Percentiles rank a stretch among this genome's conserved stretches.
Evolutionary conservation across 73 alveolate genomes (phyloP).

Genomic region (Paramecium bursaria): DNA sequence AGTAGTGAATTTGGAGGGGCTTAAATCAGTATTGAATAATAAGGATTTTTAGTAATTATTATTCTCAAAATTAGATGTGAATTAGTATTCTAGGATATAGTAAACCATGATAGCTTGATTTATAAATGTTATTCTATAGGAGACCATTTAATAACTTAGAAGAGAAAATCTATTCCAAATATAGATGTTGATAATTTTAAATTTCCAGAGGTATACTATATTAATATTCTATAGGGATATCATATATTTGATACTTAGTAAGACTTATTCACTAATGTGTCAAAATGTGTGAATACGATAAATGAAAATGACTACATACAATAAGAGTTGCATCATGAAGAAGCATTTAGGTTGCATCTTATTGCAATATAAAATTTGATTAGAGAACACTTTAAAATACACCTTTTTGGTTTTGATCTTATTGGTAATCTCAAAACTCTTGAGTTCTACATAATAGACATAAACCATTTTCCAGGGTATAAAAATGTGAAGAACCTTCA

Average conservation of each 20-base stretch:
- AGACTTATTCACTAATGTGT: slow-evolving; percentile 34
- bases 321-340: neutral
- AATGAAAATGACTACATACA: neutral
- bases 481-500: no score
- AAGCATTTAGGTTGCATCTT: neutral
- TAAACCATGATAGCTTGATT: slow-evolving; percentile 32
- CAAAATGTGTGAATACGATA: slow-evolving; percentile 6
- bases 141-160: neutral
- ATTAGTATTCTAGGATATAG: slow-evolving; percentile 7
- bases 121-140: slow-evolving; percentile 35
- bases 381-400: neutral
- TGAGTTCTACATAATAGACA: slow-evolving; percentile 15
- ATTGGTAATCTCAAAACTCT: neutral
- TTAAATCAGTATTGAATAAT: neutral
- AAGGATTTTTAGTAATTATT: slow-evolving; percentile 28
- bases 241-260: slow-evolving; percentile 39
- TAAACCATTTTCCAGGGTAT: slow-evolving; percentile 61
- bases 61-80: slow-evolving; percentile 15
- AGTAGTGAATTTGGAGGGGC: slow-evolving; percentile 35
- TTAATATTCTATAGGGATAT: slow-evolving; percentile 5
- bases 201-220: slow-evolving; percentile 27
- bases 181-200: slow-evolving; percentile 40
- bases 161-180: slow-evolving; percentile 15
- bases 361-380: neutral
- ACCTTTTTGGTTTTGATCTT: slow-evolving; percentile 45